These are phyloP conservation scores for Fusarium sp. DNA, from an alignment of 2,329 filamentous ascomycete species.

Conservation along the genomic window DNA sequence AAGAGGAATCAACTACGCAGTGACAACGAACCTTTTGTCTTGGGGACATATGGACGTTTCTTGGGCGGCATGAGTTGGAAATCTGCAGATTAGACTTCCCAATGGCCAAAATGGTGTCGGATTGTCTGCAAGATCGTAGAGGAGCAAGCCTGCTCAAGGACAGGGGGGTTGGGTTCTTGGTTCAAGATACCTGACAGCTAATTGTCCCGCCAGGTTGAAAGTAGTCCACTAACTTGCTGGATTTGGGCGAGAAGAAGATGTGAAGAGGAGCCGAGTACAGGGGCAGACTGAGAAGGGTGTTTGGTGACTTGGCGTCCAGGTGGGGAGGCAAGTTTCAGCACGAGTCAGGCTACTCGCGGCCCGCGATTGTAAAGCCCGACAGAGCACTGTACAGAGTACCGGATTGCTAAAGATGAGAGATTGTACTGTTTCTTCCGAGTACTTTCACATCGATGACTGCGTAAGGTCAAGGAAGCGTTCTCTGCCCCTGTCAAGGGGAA, in stretches of 20 bases:
- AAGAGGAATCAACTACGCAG: not conserved
- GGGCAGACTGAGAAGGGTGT: not conserved
- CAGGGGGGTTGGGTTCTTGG: not conserved
- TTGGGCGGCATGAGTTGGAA: slow-evolving; percentile 1
- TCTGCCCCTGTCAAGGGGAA: not conserved
- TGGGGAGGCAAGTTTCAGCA: not conserved
- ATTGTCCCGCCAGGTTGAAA: not conserved
- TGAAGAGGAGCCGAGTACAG: not conserved
- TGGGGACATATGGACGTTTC: slow-evolving; percentile 16
- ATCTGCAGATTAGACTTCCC: not conserved
- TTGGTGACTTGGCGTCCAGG: not conserved
- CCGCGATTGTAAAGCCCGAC: not conserved
- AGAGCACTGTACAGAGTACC: not conserved
- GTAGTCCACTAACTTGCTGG: not conserved
- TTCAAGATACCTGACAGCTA: not conserved
- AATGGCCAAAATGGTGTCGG: not conserved
- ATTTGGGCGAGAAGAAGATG: not conserved
- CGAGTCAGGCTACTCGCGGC: not conserved
- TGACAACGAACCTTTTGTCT: slow-evolving; percentile 7
- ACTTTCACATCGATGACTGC: not conserved
- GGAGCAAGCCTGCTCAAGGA: not conserved
- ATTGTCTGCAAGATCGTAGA: not conserved
- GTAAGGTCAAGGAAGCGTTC: not conserved
- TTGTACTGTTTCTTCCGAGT: not conserved
- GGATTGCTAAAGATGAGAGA: not conserved